Percentiles rank a stretch among this genome's conserved stretches.
These are phyloP conservation scores for Anisodus acutangulus DNA, from an alignment of 257 asterid genomes.

Conservation along the genomic window DNA sequence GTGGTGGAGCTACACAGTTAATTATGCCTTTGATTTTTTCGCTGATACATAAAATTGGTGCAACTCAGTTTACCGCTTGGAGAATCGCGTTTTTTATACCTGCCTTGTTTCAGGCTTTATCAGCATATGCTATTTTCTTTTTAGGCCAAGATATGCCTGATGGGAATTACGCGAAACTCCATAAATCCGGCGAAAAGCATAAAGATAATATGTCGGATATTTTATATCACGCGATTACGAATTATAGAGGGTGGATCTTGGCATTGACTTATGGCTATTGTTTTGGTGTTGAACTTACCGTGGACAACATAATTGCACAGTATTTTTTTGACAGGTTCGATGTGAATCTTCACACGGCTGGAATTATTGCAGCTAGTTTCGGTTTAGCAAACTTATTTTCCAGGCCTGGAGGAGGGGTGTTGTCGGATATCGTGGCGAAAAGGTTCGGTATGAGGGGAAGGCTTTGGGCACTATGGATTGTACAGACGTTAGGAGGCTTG, in stretches of 20 bases:
- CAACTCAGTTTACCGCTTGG: slow-evolving; percentile 73
- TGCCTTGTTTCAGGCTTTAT: slow-evolving; percentile 63
- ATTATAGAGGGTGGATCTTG: slow-evolving; percentile 83
- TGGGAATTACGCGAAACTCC: slow-evolving; percentile 66
- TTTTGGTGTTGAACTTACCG: slow-evolving; percentile 79
- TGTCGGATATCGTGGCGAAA: slow-evolving; percentile 65
- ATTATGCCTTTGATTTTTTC: slow-evolving; percentile 76
- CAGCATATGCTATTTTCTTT: slow-evolving; percentile 71
- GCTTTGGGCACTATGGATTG: slow-evolving; percentile 70
- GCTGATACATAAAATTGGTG: slow-evolving; percentile 53
- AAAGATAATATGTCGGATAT: slow-evolving; percentile 55
- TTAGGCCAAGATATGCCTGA: slow-evolving; percentile 85
- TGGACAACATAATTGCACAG: slow-evolving; percentile 84
- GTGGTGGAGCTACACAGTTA: slow-evolving; percentile 87
- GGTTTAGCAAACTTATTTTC: slow-evolving; percentile 79
- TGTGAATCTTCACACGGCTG: slow-evolving; percentile 75
- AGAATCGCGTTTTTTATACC: slow-evolving; percentile 79
- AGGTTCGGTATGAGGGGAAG: slow-evolving; percentile 87
- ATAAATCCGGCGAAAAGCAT: slow-evolving; percentile 72
- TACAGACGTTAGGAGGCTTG: slow-evolving; percentile 74
- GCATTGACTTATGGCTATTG: slow-evolving; percentile 84
- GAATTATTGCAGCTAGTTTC: slow-evolving; percentile 81
- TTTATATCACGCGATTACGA: slow-evolving; percentile 47
- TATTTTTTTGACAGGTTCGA: slow-evolving; percentile 77
- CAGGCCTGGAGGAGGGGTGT: slow-evolving; percentile 78